These are phyloP conservation scores for Imleria badia DNA, from an alignment of 768 basidiomycete genomes.

Conservation along the genomic window DNA sequence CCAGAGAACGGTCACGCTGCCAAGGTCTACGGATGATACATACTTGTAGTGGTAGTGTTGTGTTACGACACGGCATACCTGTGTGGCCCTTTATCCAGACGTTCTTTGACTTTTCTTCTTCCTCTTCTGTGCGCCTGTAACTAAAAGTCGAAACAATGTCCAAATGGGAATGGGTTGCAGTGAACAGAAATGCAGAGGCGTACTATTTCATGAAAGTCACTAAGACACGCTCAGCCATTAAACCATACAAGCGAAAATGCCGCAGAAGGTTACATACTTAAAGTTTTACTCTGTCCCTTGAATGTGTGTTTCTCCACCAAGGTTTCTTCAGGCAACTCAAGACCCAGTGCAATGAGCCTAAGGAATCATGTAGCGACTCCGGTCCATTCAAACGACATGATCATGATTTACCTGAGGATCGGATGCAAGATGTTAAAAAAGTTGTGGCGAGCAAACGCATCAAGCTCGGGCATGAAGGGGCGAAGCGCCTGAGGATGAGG, in stretches of 20 bases:
- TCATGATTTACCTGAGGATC: slow-evolving; percentile 29
- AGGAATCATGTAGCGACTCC: too few relatives aligned
- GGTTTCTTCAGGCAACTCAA: slow-evolving; percentile 54
- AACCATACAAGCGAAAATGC: neutral
- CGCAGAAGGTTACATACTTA: slow-evolving; percentile 27
- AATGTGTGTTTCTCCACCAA: slow-evolving; percentile 49
- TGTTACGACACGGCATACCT: slow-evolving; percentile 31
- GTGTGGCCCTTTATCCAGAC: slow-evolving; percentile 63
- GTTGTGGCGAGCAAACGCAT: slow-evolving; percentile 48
- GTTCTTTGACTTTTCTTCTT: slow-evolving; percentile 49
- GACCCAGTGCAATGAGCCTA: slow-evolving; percentile 46
- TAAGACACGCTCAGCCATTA: slow-evolving; percentile 17
- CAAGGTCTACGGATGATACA: slow-evolving; percentile 53
- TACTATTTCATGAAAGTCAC: slow-evolving; percentile 69
- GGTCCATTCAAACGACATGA: too few relatives aligned
- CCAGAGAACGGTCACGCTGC: slow-evolving; percentile 55
- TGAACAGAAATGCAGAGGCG: slow-evolving; percentile 6
- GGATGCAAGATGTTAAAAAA: slow-evolving; percentile 51
- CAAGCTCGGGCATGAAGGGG: slow-evolving; percentile 52
- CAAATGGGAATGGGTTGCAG: neutral
- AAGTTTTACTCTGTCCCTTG: slow-evolving; percentile 39
- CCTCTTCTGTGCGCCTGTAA: slow-evolving; percentile 48
- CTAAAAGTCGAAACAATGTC: slow-evolving; percentile 23
- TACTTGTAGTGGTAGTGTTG: neutral
- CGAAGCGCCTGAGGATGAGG: slow-evolving; percentile 48